A percentile compares a stretch with the other conserved stretches of the same genome.
phyloP scores from a whole-genome alignment of 2,329 filamentous ascomycete genomes.

The Ambrosiella beaveri region DNA sequence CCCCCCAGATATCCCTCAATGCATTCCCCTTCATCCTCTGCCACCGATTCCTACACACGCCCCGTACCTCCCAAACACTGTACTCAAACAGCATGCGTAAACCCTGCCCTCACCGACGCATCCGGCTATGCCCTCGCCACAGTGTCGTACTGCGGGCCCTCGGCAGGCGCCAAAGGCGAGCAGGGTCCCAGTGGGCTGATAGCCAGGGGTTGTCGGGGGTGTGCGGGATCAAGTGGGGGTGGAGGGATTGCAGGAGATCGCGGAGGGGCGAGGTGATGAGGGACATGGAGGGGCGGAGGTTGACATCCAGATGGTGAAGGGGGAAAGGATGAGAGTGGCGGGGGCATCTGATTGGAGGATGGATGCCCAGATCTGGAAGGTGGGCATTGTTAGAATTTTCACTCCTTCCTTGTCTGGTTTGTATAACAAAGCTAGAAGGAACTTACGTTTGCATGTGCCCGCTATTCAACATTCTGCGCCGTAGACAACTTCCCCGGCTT shows the following conservation, averaged over 20 bases:
- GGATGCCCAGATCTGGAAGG: not conserved
- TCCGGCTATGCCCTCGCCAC: conserved; percentile 1
- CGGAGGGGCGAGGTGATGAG: not conserved
- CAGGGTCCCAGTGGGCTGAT: conserved; percentile 15
- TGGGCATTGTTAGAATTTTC: not conserved
- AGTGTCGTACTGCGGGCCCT: conserved; percentile 12
- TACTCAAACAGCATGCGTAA: conserved; percentile 7
- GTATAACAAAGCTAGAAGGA: not conserved
- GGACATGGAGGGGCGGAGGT: not conserved
- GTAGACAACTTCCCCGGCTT: conserved; percentile 13
- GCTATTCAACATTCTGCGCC: conserved; percentile 17
- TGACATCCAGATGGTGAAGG: not conserved
- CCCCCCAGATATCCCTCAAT: not conserved
- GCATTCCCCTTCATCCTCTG: not conserved
- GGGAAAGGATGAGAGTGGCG: not conserved
- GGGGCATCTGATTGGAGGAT: not conserved
- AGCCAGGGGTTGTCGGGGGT: not conserved
- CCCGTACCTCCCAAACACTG: conserved; percentile 1
- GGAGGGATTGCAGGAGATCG: not conserved
- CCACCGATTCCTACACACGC: conserved; percentile 2
- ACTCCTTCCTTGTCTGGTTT: not conserved
- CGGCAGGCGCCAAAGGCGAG: conserved; percentile 17
- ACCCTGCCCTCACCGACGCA: not conserved
- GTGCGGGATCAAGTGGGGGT: not conserved
- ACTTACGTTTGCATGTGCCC: conserved; percentile 18